phyloP scores from a whole-genome alignment of 305 asterid species.

The Plantago coronopus region DNA sequence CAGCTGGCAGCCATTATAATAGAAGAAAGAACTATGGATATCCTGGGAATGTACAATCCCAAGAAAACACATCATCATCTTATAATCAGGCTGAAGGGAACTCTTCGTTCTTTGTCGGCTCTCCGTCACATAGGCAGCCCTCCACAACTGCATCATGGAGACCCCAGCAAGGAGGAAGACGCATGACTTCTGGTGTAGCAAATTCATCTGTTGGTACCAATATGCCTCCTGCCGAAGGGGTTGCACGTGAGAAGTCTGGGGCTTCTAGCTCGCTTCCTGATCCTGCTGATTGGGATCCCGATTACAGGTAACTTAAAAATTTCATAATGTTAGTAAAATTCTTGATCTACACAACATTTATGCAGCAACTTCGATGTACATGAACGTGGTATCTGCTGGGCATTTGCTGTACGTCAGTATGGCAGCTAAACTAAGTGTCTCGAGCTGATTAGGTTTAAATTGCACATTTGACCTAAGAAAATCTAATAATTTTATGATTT shows the following conservation, averaged over 20 bases:
- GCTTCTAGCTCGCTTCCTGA: conserved; percentile 75
- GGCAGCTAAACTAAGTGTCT: neutral
- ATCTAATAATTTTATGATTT: neutral
- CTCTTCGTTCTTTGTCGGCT: conserved; percentile 45
- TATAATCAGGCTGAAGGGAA: conserved; percentile 58
- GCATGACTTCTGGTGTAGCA: conserved; percentile 35
- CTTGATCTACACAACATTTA: neutral
- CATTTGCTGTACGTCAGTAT: neutral
- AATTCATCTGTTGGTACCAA: conserved; percentile 33
- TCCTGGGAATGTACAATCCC: conserved; percentile 64
- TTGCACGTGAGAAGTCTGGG: conserved; percentile 59
- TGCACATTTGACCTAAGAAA: neutral
- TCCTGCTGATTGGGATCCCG: conserved; percentile 99
- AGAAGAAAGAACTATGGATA: conserved; percentile 71
- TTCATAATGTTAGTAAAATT: conserved; percentile 16
- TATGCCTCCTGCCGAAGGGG: conserved; percentile 46
- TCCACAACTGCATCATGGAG: conserved; percentile 53
- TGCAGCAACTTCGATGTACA: conserved; percentile 19
- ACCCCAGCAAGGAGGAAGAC: conserved; percentile 63
- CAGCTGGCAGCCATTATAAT: conserved; percentile 74
- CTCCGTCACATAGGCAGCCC: conserved; percentile 56
- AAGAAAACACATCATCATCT: conserved; percentile 54
- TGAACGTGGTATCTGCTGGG: conserved; percentile 3
- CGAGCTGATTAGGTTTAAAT: too few species aligned
- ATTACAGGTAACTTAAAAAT: conserved; percentile 65